Evolutionary conservation across 2,329 filamentous ascomycete genomes (phyloP), one percentile per base, ranked within the genome.

Genomic region (Thermothelomyces thermophilus): DNA sequence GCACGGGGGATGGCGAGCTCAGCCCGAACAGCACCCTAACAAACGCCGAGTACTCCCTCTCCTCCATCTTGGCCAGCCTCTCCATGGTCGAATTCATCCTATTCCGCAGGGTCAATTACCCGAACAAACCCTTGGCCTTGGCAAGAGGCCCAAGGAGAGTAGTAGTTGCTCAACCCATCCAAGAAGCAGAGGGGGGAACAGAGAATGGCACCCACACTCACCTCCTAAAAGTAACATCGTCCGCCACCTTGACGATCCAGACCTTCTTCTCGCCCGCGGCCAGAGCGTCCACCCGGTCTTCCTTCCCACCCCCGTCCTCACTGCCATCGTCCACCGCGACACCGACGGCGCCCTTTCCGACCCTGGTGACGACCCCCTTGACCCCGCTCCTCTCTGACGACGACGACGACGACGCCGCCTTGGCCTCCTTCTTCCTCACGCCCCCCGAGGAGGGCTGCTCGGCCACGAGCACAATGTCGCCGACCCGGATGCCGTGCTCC

Each of bases 391-490:
- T 78, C 71, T 86, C 84, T n/a, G n/a, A n/a, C n/a, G n/a, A n/a
- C n/a, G n/a, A n/a, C n/a, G n/a, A n/a, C n/a, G n/a, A n/a, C n/a
- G n/a, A n/a, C 52, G 87, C 68, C 48, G 87, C 85, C 57, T 75
- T 78, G 48, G 86, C 80, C 69, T 88, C 85, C 50, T 77, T 76
- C 73, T 86, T 89, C 71, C 80, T 85, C 40, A 83, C 84, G 48
- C 75, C 78, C 6, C 86, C 86, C 1, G n/a, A 22, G 10, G 81
- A 76, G 0, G 85, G 83, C 73, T 90, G 86, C 66, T 89, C 86
- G 40, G 82, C 77, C 33, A 91, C 76, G 1, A 84, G 73, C 19
- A 91, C 86, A 52, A 93, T 87, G 65, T 93, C 88, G 1, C 88
- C 88, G 0, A 80, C 76, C 2, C 87, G 75, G 45, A 93, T 71